These are phyloP conservation scores for Penicillium coffeae DNA, from an alignment of 495 filamentous ascomycete genomes.

Conservation along the genomic window DNA sequence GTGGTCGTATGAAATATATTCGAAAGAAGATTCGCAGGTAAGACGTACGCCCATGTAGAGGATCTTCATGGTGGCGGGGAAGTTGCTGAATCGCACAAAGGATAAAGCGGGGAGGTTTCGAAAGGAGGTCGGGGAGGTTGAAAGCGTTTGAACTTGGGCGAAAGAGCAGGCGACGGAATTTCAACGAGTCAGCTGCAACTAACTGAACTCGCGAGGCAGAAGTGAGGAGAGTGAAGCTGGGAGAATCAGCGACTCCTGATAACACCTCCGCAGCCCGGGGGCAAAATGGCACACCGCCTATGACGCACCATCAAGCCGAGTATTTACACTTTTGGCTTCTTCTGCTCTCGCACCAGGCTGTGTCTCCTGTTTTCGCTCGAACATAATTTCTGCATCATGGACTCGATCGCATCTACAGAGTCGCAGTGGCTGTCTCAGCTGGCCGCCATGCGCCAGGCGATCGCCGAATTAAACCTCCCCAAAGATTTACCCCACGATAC, in stretches of 20 bases:
- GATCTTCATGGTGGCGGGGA: slow-evolving; percentile 73
- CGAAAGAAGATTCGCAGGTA: slow-evolving; percentile 1
- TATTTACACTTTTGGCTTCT: not conserved
- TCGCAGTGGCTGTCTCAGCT: slow-evolving; percentile 70
- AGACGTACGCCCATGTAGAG: slow-evolving; percentile 81
- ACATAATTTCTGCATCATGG: slow-evolving; percentile 21
- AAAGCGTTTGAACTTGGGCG: not conserved
- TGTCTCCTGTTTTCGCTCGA: too few relatives aligned
- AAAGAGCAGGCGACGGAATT: not conserved
- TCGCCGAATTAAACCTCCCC: slow-evolving; percentile 63
- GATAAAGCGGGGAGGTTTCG: not conserved
- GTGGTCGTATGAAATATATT: too few relatives aligned
- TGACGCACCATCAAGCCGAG: not conserved
- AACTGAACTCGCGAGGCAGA: not conserved
- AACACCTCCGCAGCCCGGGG: slow-evolving; percentile 18
- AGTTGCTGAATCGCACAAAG: slow-evolving; percentile 5
- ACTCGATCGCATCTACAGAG: slow-evolving; percentile 39
- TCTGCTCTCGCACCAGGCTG: not conserved
- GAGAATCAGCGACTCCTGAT: slow-evolving; percentile 15
- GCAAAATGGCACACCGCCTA: slow-evolving; percentile 11
- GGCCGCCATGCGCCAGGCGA: slow-evolving; percentile 65
- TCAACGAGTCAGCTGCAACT: not conserved
- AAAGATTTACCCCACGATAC: slow-evolving; percentile 37
- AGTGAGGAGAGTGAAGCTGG: not conserved
- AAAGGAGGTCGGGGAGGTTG: not conserved